Conservation (phyloP, 2,329 filamentous ascomycete species). For the Zasmidium cellare region DNA sequence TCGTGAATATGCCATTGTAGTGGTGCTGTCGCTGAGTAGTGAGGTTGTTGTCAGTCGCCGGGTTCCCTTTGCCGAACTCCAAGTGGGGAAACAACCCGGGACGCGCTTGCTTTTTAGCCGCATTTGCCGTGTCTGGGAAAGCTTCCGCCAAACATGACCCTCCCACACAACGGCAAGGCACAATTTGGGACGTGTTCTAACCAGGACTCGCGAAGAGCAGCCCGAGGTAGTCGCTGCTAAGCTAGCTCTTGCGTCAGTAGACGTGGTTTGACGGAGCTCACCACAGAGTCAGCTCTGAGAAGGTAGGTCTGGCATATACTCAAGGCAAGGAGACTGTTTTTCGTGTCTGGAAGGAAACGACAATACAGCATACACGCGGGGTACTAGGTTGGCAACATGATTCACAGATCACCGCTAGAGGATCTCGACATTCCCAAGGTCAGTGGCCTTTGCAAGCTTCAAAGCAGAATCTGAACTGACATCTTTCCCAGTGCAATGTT, state of each 20-base stretch:
- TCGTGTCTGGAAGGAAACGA: not conserved
- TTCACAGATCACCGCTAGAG: conserved; percentile 24
- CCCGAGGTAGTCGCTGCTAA: conserved; percentile 16
- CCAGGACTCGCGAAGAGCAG: not conserved
- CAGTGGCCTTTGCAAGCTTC: not conserved
- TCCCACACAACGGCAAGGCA: no score
- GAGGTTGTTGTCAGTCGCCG: not conserved
- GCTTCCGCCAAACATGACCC: not conserved
- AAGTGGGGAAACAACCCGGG: not conserved
- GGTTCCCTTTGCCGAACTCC: not conserved
- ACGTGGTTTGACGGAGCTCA: not conserved
- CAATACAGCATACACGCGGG: not conserved
- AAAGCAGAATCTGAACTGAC: not conserved
- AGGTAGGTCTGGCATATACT: not conserved
- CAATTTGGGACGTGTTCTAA: not conserved
- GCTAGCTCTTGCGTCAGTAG: not conserved
- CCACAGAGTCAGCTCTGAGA: not conserved
- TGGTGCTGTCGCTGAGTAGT: not conserved
- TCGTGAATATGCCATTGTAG: not conserved
- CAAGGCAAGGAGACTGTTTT: not conserved
- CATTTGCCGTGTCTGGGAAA: conserved; percentile 4
- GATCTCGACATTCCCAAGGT: conserved; percentile 32
- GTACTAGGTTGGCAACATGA: conserved; percentile 21
- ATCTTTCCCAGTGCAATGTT: conserved; percentile 41
- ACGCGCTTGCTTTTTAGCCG: conserved; percentile 8